These are phyloP conservation scores for Colletotrichum sansevieriae DNA, from an alignment of 2,329 filamentous ascomycete genomes.

Conservation along the genomic window DNA sequence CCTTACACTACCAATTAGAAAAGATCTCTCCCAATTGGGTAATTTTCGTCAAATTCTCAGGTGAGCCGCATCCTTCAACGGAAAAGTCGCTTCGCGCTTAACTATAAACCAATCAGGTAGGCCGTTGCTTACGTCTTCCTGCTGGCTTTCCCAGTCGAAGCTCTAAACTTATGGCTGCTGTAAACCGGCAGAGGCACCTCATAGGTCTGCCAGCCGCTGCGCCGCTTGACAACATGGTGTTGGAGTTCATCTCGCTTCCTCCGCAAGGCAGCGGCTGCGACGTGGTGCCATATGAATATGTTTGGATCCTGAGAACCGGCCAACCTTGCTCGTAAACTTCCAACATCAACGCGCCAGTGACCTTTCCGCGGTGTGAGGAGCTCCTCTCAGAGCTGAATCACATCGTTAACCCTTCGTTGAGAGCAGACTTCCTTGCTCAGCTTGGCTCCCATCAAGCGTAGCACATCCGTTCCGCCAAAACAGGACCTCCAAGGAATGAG, in stretches of 20 bases:
- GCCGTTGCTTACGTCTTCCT: slow-evolving; percentile 1
- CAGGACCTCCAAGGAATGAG: not conserved
- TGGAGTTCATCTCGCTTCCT: not conserved
- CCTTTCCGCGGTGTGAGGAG: no score
- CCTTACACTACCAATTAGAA: no score
- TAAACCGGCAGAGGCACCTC: not conserved
- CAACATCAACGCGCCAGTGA: no score
- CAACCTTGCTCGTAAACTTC: no score
- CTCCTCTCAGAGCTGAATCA: no score
- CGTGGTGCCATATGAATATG: not conserved
- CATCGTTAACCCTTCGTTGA: no score
- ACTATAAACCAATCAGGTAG: not conserved
- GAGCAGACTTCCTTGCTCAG: no score
- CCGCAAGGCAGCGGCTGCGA: no score
- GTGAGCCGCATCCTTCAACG: slow-evolving; percentile 13
- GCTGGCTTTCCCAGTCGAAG: not conserved
- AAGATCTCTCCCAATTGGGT: not conserved
- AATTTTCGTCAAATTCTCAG: not conserved
- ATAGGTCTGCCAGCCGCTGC: slow-evolving; percentile 3
- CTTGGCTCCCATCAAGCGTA: not conserved
- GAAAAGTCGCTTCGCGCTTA: not conserved
- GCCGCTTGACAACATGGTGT: not conserved
- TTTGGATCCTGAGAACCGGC: no score
- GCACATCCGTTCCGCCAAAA: not conserved
- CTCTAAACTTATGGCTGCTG: not conserved